A percentile compares a stretch with the other conserved stretches of the same genome.
Conservation (phyloP, 2,329 filamentous ascomycete genomes). For the Neoascochyta sp. region DNA sequence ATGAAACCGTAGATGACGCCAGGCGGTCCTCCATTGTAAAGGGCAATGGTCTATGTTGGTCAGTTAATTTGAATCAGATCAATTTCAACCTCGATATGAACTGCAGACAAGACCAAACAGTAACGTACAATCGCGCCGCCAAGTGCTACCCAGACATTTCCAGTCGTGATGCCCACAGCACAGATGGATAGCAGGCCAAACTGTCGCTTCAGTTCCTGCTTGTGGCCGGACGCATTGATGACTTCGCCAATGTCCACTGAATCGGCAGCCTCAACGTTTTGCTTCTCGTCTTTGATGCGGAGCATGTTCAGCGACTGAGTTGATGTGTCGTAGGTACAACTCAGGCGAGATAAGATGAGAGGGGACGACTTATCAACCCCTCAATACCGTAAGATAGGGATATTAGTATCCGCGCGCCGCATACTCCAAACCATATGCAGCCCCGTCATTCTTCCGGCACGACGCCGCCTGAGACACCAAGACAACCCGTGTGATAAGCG, state of each 20-base stretch:
- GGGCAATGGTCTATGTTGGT: conserved; percentile 33
- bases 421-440: too few relatives aligned
- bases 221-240: conserved; percentile 51
- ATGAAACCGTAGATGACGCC: conserved; percentile 50
- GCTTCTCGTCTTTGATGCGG: conserved; percentile 11
- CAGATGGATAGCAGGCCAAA: conserved; percentile 49
- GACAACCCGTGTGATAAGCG: too few relatives aligned
- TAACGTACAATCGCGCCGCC: conserved; percentile 46
- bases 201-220: conserved; percentile 50
- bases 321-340: too few relatives aligned
- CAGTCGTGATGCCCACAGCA: conserved; percentile 46
- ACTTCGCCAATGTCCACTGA: conserved; percentile 29
- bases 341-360: too few relatives aligned
- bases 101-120: background rate
- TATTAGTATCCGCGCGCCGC: too few relatives aligned
- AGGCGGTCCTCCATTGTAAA: conserved; percentile 47
- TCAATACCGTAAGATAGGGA: too few relatives aligned
- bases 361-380: too few relatives aligned
- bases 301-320: conserved; percentile 1
- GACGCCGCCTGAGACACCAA: too few relatives aligned
- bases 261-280: conserved; percentile 14
- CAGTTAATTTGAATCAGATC: too few relatives aligned
- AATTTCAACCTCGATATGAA: too few relatives aligned
- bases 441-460: too few relatives aligned
- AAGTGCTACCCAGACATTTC: conserved; percentile 45